Percentiles rank a stretch among this genome's conserved stretches.
Evolutionary conservation across 2,329 filamentous ascomycete species (phyloP).

Genomic region (Ascochyta clinopodiicola): DNA sequence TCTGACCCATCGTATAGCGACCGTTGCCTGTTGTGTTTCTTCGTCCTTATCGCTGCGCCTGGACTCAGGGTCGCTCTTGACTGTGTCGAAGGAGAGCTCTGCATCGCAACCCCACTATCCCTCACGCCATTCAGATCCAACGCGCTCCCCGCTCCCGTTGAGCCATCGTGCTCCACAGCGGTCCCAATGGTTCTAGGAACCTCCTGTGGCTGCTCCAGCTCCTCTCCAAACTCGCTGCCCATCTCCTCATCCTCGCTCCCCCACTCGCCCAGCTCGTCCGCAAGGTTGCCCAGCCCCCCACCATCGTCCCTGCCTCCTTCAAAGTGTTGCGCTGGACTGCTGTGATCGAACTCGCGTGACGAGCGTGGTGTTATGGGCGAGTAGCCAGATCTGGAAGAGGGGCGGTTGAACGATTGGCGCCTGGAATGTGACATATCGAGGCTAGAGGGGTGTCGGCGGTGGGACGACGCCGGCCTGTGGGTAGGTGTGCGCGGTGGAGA

Average conservation of each 20-base stretch:
- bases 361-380: slow-evolving; percentile 54
- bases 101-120: slow-evolving; percentile 56
- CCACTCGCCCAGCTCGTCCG: slow-evolving; percentile 76
- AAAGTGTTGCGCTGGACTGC: slow-evolving; percentile 47
- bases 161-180: slow-evolving; percentile 45
- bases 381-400: slow-evolving; percentile 51
- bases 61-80: slow-evolving; percentile 47
- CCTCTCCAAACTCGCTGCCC: slow-evolving; percentile 49
- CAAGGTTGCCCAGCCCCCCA: slow-evolving; percentile 73
- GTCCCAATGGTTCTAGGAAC: slow-evolving; percentile 36
- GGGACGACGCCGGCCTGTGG: slow-evolving; percentile 44
- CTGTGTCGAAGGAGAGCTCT: slow-evolving; percentile 46
- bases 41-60: slow-evolving; percentile 38
- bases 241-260: slow-evolving; percentile 66
- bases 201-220: slow-evolving; percentile 37
- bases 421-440: slow-evolving; percentile 50
- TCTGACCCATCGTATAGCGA: slow-evolving; percentile 74
- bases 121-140: slow-evolving; percentile 45
- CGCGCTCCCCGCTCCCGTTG: slow-evolving; percentile 26
- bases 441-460: slow-evolving; percentile 51
- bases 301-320: slow-evolving; percentile 52
- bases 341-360: slow-evolving; percentile 50
- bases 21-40: slow-evolving; percentile 51
- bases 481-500: slow-evolving; percentile 53
- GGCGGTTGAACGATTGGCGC: slow-evolving; percentile 48